phyloP scores from a whole-genome alignment of 768 basidiomycete genomes.

The Gymnopilus junonius region DNA sequence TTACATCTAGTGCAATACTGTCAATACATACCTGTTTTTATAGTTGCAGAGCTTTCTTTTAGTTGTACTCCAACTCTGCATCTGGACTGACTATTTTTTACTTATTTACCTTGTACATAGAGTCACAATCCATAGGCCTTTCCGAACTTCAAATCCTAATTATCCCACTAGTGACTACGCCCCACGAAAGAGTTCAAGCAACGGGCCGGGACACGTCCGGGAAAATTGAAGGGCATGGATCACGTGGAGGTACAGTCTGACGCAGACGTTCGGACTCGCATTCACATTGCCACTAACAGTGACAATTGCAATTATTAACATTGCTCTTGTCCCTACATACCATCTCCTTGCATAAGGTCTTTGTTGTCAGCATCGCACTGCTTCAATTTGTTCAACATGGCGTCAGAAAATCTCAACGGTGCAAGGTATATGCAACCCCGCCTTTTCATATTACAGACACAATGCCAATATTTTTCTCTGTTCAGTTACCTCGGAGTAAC shows the following conservation, averaged over 20 bases:
- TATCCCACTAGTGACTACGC: too few species aligned
- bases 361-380: not conserved
- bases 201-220: not conserved
- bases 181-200: too few species aligned
- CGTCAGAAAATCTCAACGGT: constrained; percentile 22
- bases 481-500: constrained; percentile 81
- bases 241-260: constrained; percentile 2
- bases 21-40: not conserved
- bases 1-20: not conserved
- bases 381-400: constrained; percentile 15
- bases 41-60: not conserved
- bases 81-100: not conserved
- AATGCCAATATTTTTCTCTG: not conserved
- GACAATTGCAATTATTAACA: constrained; percentile 8
- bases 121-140: too few species aligned
- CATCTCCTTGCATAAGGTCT: not conserved
- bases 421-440: constrained; percentile 17
- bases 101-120: not conserved
- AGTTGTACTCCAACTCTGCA: not conserved
- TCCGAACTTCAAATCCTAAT: too few species aligned
- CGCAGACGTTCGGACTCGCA: not conserved
- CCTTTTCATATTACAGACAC: constrained; percentile 6
- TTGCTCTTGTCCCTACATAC: constrained; percentile 13
- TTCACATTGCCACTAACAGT: constrained; percentile 10
- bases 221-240: not conserved